A percentile compares a stretch with the other conserved stretches of the same genome.
phyloP scores from a whole-genome alignment of 768 basidiomycete genomes.

The Holtermannia corniformis region DNA sequence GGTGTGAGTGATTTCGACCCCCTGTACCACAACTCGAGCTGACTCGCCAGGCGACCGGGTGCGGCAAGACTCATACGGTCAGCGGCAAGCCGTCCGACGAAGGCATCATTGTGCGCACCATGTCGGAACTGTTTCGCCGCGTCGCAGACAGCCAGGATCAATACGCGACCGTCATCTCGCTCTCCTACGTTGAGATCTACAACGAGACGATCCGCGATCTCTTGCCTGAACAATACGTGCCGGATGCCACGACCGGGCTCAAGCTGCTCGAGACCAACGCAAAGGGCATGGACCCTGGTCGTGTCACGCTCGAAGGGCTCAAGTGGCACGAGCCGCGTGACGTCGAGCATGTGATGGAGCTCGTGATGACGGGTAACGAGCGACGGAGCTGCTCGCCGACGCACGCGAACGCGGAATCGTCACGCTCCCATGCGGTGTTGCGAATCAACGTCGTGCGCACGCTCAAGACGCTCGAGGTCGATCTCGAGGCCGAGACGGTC shows the following conservation, averaged over 20 bases:
- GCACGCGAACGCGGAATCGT: conserved; percentile 91
- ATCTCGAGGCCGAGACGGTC: conserved; percentile 71
- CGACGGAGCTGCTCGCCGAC: conserved; percentile 88
- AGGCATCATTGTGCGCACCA: conserved; percentile 91
- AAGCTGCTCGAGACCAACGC: conserved; percentile 84
- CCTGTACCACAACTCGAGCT: conserved; percentile 4
- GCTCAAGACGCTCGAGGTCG: conserved; percentile 58
- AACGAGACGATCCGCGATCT: conserved; percentile 98
- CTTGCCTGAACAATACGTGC: conserved; percentile 53
- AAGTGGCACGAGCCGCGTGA: conserved; percentile 68
- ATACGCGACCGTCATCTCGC: conserved; percentile 73
- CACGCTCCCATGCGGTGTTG: conserved; percentile 93
- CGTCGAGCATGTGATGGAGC: conserved; percentile 87
- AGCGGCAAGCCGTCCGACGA: conserved; percentile 80
- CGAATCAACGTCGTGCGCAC: conserved; percentile 87
- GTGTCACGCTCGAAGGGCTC: conserved; percentile 76
- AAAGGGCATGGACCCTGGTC: conserved; percentile 39
- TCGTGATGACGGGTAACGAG: conserved; percentile 78
- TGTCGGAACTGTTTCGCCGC: conserved; percentile 90
- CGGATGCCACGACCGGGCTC: conserved; percentile 73
- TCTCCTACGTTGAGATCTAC: conserved; percentile 97
- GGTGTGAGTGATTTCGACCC: conserved; percentile 55
- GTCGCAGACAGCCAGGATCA: conserved; percentile 82
- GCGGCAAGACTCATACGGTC: conserved; percentile 98
- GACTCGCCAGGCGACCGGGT: conserved; percentile 82